Evolutionary conservation across 352 stramenopile species (phyloP).

Genomic region (Phytopythium montanum): DNA sequence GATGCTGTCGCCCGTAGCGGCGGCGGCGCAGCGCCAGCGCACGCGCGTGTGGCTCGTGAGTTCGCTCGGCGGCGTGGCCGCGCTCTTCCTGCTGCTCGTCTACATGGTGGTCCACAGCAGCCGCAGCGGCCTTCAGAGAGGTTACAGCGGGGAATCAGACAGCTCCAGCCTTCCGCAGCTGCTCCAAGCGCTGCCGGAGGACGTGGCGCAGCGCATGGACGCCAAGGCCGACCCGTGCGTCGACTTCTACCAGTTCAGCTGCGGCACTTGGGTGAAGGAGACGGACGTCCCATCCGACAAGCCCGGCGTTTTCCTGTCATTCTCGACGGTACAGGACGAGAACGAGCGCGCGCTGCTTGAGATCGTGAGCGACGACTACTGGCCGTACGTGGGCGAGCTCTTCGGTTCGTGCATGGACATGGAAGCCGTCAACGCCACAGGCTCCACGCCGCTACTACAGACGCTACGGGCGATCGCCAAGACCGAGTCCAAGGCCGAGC

Average conservation of each 20-base stretch:
- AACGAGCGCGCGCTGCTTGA: constrained; percentile 39
- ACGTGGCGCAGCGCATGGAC: constrained; percentile 48
- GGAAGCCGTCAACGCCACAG: constrained; percentile 38
- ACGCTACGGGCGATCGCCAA: constrained; percentile 35
- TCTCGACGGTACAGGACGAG: constrained; percentile 27
- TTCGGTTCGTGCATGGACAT: constrained; percentile 69
- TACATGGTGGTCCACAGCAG: constrained; percentile 33
- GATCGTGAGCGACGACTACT: constrained; percentile 58
- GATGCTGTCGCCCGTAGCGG: constrained; percentile 6
- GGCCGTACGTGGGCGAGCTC: constrained; percentile 53
- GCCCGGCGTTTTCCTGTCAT: constrained; percentile 27
- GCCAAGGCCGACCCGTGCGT: constrained; percentile 42
- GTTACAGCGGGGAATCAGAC: not conserved
- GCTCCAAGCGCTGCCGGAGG: constrained; percentile 23
- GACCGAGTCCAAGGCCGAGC: constrained; percentile 22
- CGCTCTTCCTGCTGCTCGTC: constrained; percentile 40
- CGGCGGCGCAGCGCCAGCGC: constrained; percentile 15
- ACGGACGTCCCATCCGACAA: constrained; percentile 36
- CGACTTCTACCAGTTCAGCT: constrained; percentile 79
- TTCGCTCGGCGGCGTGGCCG: constrained; percentile 22
- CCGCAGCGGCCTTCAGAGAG: constrained; percentile 21
- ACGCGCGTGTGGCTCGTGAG: constrained; percentile 19
- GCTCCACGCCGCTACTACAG: constrained; percentile 23
- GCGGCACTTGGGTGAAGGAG: constrained; percentile 43
- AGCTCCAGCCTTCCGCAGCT: not conserved